phyloP scores from a whole-genome alignment of 2,329 filamentous ascomycete genomes.

The Cladosporium sp. region DNA sequence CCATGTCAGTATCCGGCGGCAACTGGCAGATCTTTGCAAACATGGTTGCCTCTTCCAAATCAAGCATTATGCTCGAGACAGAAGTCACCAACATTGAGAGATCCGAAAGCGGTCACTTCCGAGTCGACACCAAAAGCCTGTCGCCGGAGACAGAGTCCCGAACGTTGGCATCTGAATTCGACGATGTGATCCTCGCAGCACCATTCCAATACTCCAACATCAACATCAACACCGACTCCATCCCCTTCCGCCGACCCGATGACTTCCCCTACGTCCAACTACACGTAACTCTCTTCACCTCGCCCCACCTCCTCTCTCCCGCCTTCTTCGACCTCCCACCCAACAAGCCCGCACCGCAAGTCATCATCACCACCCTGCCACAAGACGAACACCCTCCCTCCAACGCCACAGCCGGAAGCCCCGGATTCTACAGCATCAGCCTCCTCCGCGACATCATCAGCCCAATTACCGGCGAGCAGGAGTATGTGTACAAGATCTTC shows the following conservation, averaged over 20 bases:
- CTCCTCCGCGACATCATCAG: constrained; percentile 64
- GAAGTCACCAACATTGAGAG: constrained; percentile 58
- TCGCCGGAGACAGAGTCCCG: constrained; percentile 4
- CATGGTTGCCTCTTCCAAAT: constrained; percentile 66
- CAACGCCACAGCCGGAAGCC: constrained; percentile 61
- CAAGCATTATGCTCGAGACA: constrained; percentile 62
- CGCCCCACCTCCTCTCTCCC: constrained; percentile 67
- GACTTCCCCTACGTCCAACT: constrained; percentile 79
- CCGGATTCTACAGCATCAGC: constrained; percentile 83
- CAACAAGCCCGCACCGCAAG: constrained; percentile 60
- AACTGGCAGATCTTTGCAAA: constrained; percentile 93
- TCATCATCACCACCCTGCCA: constrained; percentile 78
- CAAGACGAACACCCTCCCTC: constrained; percentile 49
- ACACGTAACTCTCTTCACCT: constrained; percentile 86
- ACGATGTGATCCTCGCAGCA: constrained; percentile 69
- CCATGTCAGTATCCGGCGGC: constrained; percentile 72
- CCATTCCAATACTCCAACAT: constrained; percentile 81
- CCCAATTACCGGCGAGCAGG: constrained; percentile 28
- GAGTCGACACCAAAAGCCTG: neutral
- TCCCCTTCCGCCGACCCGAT: constrained; percentile 57
- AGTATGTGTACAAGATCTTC: constrained; percentile 66
- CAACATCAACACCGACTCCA: constrained; percentile 51
- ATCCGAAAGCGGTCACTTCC: neutral
- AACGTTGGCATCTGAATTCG: constrained; percentile 29
- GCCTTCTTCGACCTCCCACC: constrained; percentile 65